These are phyloP conservation scores for Xylaria sp. DNA, from an alignment of 495 filamentous ascomycete species.

Conservation along the genomic window DNA sequence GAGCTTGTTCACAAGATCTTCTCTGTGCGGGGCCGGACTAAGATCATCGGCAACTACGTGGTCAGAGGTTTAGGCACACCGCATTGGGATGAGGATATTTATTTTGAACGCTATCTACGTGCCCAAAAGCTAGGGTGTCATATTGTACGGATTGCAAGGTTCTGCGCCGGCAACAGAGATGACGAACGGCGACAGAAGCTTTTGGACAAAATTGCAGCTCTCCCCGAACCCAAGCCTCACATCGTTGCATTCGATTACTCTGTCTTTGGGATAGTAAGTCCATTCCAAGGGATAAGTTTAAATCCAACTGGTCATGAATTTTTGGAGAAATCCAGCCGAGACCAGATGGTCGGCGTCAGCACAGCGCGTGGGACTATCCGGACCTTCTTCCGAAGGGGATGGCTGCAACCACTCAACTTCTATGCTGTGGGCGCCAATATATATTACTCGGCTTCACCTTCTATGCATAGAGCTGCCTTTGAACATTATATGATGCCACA, in stretches of 20 bases:
- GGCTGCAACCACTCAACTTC: slow-evolving; percentile 72
- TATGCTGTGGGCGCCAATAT: slow-evolving; percentile 78
- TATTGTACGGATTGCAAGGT: slow-evolving; percentile 70
- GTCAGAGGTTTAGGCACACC: slow-evolving; percentile 56
- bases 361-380: slow-evolving; percentile 59
- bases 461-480: slow-evolving; percentile 81
- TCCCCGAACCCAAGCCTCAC: slow-evolving; percentile 62
- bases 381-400: slow-evolving; percentile 61
- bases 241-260: slow-evolving; percentile 79
- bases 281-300: slow-evolving; percentile 71
- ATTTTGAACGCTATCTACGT: slow-evolving; percentile 60
- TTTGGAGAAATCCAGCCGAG: slow-evolving; percentile 57
- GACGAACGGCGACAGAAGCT: slow-evolving; percentile 66
- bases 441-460: slow-evolving; percentile 76
- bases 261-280: slow-evolving; percentile 68
- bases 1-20: slow-evolving; percentile 61
- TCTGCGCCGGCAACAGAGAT: slow-evolving; percentile 64
- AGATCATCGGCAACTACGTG: slow-evolving; percentile 74
- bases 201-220: slow-evolving; percentile 51
- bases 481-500: slow-evolving; percentile 75
- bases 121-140: slow-evolving; percentile 72
- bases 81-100: slow-evolving; percentile 68
- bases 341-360: slow-evolving; percentile 51
- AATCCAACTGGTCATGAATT: slow-evolving; percentile 73
- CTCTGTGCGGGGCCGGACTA: slow-evolving; percentile 66